Conservation (phyloP, 495 filamentous ascomycete species). For the Aspergillus sclerotiicarbonarius region DNA sequence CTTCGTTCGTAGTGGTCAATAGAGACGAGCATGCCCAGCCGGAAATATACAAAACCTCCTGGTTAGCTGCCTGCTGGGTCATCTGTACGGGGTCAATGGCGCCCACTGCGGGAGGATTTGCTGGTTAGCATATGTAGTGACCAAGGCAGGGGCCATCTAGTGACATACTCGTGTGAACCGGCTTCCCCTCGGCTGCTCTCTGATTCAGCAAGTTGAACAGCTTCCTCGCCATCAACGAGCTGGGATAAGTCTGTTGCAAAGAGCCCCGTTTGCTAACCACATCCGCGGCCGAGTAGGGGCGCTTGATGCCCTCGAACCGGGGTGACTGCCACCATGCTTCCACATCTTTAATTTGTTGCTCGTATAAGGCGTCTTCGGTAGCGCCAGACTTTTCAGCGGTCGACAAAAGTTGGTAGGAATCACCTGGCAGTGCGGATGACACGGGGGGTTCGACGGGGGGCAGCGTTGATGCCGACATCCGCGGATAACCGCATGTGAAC, state of each 20-base stretch:
- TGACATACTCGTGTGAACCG: slow-evolving; percentile 82
- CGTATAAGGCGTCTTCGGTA: slow-evolving; percentile 78
- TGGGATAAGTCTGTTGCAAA: slow-evolving; percentile 82
- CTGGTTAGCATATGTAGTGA: slow-evolving; percentile 8
- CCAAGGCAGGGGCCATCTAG: slow-evolving; percentile 6
- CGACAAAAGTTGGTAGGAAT: slow-evolving; percentile 78
- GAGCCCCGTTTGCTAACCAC: slow-evolving; percentile 90
- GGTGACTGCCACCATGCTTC: slow-evolving; percentile 83
- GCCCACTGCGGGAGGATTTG: slow-evolving; percentile 62
- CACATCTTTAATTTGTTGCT: slow-evolving; percentile 76
- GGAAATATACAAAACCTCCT: slow-evolving; percentile 93
- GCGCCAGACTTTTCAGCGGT: slow-evolving; percentile 67
- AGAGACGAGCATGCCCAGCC: slow-evolving; percentile 96
- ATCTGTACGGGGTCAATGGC: slow-evolving; percentile 98
- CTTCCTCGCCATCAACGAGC: slow-evolving; percentile 89
- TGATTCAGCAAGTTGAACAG: slow-evolving; percentile 84
- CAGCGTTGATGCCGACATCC: slow-evolving; percentile 38
- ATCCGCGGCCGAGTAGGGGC: slow-evolving; percentile 86
- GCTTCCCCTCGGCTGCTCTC: slow-evolving; percentile 69
- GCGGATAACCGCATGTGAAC: slow-evolving; percentile 45
- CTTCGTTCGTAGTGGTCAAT: slow-evolving; percentile 91
- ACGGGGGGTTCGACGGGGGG: slow-evolving; percentile 50
- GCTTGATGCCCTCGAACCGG: slow-evolving; percentile 83
- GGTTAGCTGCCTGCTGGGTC: slow-evolving; percentile 95
- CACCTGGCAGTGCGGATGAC: slow-evolving; percentile 59